Percentiles rank a stretch among this genome's conserved stretches.
phyloP scores from a whole-genome alignment of 2,329 filamentous ascomycete species.

The Diaporthe sp. region DNA sequence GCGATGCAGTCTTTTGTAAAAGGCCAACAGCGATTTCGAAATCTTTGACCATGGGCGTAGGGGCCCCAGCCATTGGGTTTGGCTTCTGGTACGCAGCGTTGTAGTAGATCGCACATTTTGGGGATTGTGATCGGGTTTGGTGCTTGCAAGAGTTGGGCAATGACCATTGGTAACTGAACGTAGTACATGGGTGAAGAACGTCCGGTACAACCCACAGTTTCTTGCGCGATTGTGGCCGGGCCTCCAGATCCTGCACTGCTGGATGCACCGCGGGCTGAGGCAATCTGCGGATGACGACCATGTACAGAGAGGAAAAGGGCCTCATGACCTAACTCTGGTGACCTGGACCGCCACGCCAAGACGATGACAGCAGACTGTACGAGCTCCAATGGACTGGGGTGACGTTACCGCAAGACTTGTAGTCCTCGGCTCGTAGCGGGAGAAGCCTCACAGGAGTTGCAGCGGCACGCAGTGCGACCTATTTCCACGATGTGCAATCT shows the following conservation, averaged over 20 bases:
- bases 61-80: background rate
- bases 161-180: background rate
- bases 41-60: background rate
- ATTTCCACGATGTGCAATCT: background rate
- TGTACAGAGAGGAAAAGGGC: background rate
- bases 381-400: background rate
- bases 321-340: conserved; percentile 8
- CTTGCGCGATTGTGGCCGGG: background rate
- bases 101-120: background rate
- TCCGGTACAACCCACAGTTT: background rate
- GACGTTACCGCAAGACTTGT: conserved; percentile 3
- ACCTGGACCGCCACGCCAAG: conserved; percentile 20
- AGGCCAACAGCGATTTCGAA: background rate
- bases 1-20: background rate
- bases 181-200: background rate
- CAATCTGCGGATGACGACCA: background rate
- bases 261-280: background rate
- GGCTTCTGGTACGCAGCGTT: background rate
- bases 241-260: background rate
- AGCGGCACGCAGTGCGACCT: background rate
- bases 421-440: background rate
- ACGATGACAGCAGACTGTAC: conserved; percentile 13
- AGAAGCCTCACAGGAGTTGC: background rate
- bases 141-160: background rate
- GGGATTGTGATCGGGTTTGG: background rate